phyloP scores from a whole-genome alignment of 75 land plant genomes.

The Adiantum capillusveneris region DNA sequence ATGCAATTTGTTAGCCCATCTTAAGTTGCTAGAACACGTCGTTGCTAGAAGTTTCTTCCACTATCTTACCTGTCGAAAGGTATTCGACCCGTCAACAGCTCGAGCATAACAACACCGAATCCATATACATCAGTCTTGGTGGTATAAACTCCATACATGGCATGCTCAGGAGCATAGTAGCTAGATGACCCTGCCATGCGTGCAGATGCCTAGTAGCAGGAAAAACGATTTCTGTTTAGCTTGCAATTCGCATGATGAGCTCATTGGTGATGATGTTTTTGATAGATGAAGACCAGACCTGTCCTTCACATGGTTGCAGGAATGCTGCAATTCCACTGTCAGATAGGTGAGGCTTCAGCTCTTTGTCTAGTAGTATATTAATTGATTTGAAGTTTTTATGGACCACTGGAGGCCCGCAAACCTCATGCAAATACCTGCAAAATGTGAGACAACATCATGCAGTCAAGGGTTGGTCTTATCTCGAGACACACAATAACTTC shows the following conservation, averaged over 20 bases:
- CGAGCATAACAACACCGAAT: conserved; percentile 39
- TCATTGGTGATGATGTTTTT: too few species aligned
- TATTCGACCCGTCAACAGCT: conserved; percentile 34
- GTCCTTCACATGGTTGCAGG: too few species aligned
- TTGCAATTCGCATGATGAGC: too few species aligned
- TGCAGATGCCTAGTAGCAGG: too few species aligned
- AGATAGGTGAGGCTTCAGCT: conserved; percentile 49
- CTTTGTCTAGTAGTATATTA: conserved; percentile 76
- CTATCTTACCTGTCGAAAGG: conserved; percentile 29
- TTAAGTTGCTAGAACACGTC: too few species aligned
- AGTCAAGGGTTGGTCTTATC: too few species aligned
- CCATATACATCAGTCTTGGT: conserved; percentile 27
- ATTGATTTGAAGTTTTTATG: conserved; percentile 65
- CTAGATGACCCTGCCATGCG: neutral
- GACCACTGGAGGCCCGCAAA: conserved; percentile 50
- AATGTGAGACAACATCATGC: neutral
- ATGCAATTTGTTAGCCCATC: too few species aligned
- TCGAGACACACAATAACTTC: too few species aligned
- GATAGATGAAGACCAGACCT: too few species aligned
- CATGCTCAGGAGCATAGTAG: conserved; percentile 15
- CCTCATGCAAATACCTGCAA: conserved; percentile 78
- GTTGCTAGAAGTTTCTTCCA: too few species aligned
- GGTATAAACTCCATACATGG: conserved; percentile 22
- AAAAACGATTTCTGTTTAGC: too few species aligned
- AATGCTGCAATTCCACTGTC: conserved; percentile 50